These are phyloP conservation scores for Pyrus pyrifolia DNA, from an alignment of 306 rosid species.

Conservation along the genomic window DNA sequence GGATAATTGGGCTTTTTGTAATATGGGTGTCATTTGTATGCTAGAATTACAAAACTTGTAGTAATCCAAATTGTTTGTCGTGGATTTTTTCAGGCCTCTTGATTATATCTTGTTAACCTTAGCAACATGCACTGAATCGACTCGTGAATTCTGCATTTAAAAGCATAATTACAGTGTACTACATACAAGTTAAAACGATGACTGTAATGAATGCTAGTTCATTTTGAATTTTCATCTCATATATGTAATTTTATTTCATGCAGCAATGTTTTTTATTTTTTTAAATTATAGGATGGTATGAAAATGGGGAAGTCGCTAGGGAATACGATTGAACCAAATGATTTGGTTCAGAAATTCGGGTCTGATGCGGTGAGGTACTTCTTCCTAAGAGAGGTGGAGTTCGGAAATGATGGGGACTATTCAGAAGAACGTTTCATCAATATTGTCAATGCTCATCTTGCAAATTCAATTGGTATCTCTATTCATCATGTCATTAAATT, in stretches of 20 bases:
- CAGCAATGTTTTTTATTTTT: constrained; percentile 64
- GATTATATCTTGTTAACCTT: neutral
- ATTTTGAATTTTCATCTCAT: constrained; percentile 35
- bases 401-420: constrained; percentile 91
- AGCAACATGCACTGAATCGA: neutral
- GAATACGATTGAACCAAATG: constrained; percentile 94
- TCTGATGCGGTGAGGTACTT: constrained; percentile 91
- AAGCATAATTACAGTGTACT: neutral
- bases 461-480: constrained; percentile 76
- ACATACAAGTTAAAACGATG: constrained; percentile 3
- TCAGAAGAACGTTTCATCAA: constrained; percentile 90
- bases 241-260: constrained; percentile 52
- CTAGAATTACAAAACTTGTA: neutral
- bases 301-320: constrained; percentile 98
- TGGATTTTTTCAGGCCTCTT: neutral
- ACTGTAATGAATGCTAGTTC: constrained; percentile 5
- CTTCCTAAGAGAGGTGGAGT: constrained; percentile 91
- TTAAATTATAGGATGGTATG: constrained; percentile 91
- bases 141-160: neutral
- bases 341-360: constrained; percentile 76
- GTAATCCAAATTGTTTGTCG: neutral
- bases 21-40: neutral
- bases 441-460: constrained; percentile 93
- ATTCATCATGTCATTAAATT: constrained; percentile 5
- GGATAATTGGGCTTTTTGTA: neutral